A percentile compares a stretch with the other conserved stretches of the same genome.
Conservation (phyloP, 73 alveolate species). For the Diophrys sp. region DNA sequence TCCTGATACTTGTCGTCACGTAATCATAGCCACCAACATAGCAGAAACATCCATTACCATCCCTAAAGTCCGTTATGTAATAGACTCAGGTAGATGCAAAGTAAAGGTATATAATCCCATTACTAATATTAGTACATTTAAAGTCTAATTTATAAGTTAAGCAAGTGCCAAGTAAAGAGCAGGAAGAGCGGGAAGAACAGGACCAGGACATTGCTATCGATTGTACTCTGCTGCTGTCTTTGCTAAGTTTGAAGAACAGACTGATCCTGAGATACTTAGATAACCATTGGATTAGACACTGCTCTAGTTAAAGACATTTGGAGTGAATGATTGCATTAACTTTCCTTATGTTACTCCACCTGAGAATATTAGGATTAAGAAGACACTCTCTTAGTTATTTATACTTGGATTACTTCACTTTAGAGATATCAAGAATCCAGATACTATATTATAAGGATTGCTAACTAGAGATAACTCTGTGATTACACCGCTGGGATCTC, state of each 20-base stretch:
- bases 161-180: slow-evolving; percentile 96
- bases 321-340: slow-evolving; percentile 81
- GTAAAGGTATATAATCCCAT: slow-evolving; percentile 82
- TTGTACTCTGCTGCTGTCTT: slow-evolving; percentile 92
- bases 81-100: slow-evolving; percentile 96
- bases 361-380: slow-evolving; percentile 53
- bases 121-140: slow-evolving; percentile 74
- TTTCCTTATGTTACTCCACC: slow-evolving; percentile 96
- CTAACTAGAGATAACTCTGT: slow-evolving; percentile 73
- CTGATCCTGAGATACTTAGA: slow-evolving; percentile 91
- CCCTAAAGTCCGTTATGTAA: slow-evolving; percentile 93
- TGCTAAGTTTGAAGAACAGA: slow-evolving; percentile 77
- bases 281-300: slow-evolving; percentile 86
- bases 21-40: slow-evolving; percentile 93
- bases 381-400: slow-evolving; percentile 74
- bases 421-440: slow-evolving; percentile 46
- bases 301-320: slow-evolving; percentile 87
- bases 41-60: slow-evolving; percentile 98
- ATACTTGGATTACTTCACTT: slow-evolving; percentile 79
- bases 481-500: slow-evolving; percentile 86
- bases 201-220: slow-evolving; percentile 98
- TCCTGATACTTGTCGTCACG: slow-evolving; percentile 77
- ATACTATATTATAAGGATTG: slow-evolving; percentile 6
- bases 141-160: slow-evolving; percentile 86
- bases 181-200: slow-evolving; percentile 99